Evolutionary conservation across 306 rosid genomes (phyloP), one percentile per base, ranked within the genome.

Genomic region (Hippophae rhamnoides): DNA sequence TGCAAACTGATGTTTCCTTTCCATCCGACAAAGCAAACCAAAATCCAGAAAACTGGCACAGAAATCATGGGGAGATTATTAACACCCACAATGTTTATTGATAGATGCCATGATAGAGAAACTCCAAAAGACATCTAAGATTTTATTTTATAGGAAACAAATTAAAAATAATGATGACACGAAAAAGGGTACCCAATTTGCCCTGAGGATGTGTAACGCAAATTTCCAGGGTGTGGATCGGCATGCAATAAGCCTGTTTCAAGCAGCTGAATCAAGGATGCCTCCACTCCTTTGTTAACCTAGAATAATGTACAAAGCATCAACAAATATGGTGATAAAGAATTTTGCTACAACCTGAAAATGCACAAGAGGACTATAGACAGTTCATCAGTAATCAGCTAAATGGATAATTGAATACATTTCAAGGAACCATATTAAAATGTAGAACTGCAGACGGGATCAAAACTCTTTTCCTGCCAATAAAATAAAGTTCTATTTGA

Each of bases 161-260:
- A 31, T 31, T 31, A 31, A 31, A 31, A 31, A 31, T 31, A 50
- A 54, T 9, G 13, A 47, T 27, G 47, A 41, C 9, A 26, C 23
- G 23, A 31, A 60, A 45, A 58, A 63, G 71, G 41, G 63, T 78
- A 90, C 98, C 96, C 89, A 66, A 90, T 66, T 79, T 90, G 76
- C 67, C 98, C 95, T 7, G 98, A 78, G 63, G 95, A 67, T 23
- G 89, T 85, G 70, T 83, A 90, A 65, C 95, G 89, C 78, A 90
- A 68, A 88, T 90, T 90, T 69, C 98, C 98, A 53, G 98, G 83
- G 73, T 90, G 98, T 63, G 96, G 98, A 85, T 90, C 98, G 65
- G 98, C 98, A 72, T 90, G 98, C 69, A 87, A 68, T 75, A 90
- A 78, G 66, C 98, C 96, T 7, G 98, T 90, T 81, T 90, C 98